Percentiles rank a stretch among this genome's conserved stretches.
phyloP scores from a whole-genome alignment of 148 eudicot genomes.

The Heliosperma pusillum region DNA sequence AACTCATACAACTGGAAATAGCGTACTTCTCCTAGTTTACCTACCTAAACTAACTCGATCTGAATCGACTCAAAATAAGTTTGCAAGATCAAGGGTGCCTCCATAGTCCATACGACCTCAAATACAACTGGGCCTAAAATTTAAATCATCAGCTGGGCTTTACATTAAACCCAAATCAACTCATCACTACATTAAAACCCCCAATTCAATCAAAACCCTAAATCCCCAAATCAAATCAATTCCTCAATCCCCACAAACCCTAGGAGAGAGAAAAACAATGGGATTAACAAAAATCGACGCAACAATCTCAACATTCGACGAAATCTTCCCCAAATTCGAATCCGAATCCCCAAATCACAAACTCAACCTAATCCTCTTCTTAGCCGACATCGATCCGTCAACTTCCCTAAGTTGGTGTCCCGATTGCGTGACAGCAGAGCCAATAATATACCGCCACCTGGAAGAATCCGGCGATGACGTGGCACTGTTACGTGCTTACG shows the following conservation, averaged over 20 bases:
- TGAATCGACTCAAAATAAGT: no score
- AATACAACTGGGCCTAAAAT: no score
- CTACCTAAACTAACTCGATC: no score
- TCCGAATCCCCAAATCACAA: slow-evolving; percentile 60
- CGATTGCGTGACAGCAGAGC: slow-evolving; percentile 97
- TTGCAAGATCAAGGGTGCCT: no score
- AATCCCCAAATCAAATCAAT: neutral
- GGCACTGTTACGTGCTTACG: slow-evolving; percentile 69
- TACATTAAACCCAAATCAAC: neutral
- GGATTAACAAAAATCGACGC: slow-evolving; percentile 65
- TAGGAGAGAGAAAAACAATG: slow-evolving; percentile 36
- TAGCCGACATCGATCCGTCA: slow-evolving; percentile 82
- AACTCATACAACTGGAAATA: no score
- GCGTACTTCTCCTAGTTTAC: no score
- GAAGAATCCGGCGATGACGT: slow-evolving; percentile 52
- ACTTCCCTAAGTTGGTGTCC: slow-evolving; percentile 91
- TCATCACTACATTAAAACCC: neutral
- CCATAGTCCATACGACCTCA: no score
- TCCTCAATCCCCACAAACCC: neutral
- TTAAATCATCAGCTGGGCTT: neutral
- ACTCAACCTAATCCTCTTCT: slow-evolving; percentile 71
- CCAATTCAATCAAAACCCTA: neutral
- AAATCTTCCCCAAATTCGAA: slow-evolving; percentile 48
- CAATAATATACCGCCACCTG: slow-evolving; percentile 73
- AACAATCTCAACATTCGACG: slow-evolving; percentile 47